Evolutionary conservation across 2,329 filamentous ascomycete genomes (phyloP).

Genomic region (Fusarium secorum): DNA sequence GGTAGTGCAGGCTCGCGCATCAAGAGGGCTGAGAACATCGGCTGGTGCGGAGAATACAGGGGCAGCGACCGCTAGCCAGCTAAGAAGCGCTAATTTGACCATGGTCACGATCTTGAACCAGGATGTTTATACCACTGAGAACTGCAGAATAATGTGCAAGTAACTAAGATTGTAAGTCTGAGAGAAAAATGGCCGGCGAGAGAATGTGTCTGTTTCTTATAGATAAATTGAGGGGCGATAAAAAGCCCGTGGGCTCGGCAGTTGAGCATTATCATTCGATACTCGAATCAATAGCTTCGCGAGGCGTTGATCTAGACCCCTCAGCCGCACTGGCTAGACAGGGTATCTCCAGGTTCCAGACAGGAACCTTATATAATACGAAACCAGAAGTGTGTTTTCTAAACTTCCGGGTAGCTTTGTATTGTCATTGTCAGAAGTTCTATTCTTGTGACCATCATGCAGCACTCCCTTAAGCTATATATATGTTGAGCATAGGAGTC

Average conservation of each 20-base stretch:
- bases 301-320: slow-evolving; percentile 4
- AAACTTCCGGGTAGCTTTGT: fast-evolving
- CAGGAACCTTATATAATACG: fast-evolving
- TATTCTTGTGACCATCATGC: no score
- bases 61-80: not conserved
- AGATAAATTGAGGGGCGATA: not conserved
- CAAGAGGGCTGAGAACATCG: fast-evolving
- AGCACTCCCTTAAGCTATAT: no score
- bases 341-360: not conserved
- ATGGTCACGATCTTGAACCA: fast-evolving
- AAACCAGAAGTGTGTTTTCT: not conserved
- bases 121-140: fast-evolving
- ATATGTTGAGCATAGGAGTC: no score
- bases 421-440: not conserved
- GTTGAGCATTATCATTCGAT: not conserved
- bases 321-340: not conserved
- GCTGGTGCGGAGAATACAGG: not conserved
- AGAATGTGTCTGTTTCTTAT: not conserved
- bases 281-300: not conserved
- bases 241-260: not conserved
- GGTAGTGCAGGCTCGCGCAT: not conserved
- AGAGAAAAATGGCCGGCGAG: fast-evolving
- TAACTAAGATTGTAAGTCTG: no score
- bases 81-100: not conserved
- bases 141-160: fast-evolving